phyloP scores from a whole-genome alignment of 345 rosid genomes.

The Eucalyptus rudis region DNA sequence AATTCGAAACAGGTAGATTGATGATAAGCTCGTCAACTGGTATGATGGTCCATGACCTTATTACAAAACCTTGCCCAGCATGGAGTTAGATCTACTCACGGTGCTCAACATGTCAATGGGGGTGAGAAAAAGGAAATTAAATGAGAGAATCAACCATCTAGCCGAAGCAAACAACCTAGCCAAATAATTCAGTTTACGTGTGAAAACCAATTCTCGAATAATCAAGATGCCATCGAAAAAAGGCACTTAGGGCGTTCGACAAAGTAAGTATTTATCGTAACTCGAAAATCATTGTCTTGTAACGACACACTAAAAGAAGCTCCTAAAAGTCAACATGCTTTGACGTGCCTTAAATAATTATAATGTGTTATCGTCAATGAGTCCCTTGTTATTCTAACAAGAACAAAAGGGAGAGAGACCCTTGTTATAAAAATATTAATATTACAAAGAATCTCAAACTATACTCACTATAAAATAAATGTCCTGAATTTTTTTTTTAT shows the following conservation, averaged over 20 bases:
- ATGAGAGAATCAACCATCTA: not conserved
- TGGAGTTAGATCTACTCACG: not conserved
- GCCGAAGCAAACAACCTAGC: not conserved
- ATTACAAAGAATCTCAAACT: not conserved
- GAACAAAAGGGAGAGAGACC: not conserved
- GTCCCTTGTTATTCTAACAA: not conserved
- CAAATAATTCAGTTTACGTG: not conserved
- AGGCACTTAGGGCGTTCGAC: not conserved
- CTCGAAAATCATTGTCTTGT: not conserved
- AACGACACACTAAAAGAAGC: not conserved
- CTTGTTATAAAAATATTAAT: not conserved
- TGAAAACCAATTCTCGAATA: not conserved
- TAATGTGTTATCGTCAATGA: accelerated
- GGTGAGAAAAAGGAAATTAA: not conserved
- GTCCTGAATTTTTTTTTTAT: too few relatives aligned
- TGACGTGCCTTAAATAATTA: not conserved
- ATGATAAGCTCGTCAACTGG: not conserved
- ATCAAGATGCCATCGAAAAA: not conserved
- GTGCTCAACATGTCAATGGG: not conserved
- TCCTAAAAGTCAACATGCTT: not conserved
- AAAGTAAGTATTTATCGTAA: not conserved
- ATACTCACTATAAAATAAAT: too few relatives aligned
- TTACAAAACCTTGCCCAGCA: not conserved
- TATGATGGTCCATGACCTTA: not conserved
- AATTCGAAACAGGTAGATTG: accelerated